Percentiles rank a stretch among this genome's conserved stretches.
Evolutionary conservation across 768 basidiomycete species (phyloP).

Genomic region (Leccinellum albellum): DNA sequence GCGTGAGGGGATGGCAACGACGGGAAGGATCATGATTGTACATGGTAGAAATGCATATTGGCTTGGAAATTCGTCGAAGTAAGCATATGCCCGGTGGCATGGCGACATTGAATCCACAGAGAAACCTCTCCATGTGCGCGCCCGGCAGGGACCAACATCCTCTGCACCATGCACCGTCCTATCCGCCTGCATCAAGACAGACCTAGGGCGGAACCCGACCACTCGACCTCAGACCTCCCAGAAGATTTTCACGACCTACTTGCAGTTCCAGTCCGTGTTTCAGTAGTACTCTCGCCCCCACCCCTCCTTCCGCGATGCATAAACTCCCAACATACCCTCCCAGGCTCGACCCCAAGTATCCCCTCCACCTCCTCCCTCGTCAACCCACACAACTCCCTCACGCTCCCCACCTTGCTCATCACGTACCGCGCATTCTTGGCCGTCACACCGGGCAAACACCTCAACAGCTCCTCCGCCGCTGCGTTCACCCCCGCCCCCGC

Average conservation of each 20-base stretch:
- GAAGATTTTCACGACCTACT: neutral
- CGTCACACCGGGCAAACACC: conserved; percentile 79
- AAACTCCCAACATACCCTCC: conserved; percentile 77
- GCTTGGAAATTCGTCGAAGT: too few relatives aligned
- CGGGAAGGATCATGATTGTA: too few relatives aligned
- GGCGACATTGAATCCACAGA: neutral
- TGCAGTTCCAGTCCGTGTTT: neutral
- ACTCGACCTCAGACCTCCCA: neutral
- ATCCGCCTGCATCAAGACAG: neutral
- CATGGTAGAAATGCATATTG: too few relatives aligned
- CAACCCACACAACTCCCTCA: conserved; percentile 73
- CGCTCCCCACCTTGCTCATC: conserved; percentile 73
- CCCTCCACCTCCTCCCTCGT: conserved; percentile 58
- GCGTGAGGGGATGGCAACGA: too few relatives aligned
- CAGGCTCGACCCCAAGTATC: conserved; percentile 77
- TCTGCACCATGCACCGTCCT: neutral
- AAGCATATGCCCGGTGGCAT: too few relatives aligned
- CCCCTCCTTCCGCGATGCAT: conserved; percentile 64
- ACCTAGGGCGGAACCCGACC: neutral
- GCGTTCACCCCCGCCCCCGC: conserved; percentile 66
- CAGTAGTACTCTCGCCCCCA: neutral
- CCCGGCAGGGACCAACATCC: neutral
- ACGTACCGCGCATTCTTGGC: conserved; percentile 84
- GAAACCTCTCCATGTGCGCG: neutral
- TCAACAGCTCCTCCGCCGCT: conserved; percentile 78